Base-by-base conservation (phyloP, 1,139 yeast genomes). In the Kurtzmaniella quercitrusa region DNA sequence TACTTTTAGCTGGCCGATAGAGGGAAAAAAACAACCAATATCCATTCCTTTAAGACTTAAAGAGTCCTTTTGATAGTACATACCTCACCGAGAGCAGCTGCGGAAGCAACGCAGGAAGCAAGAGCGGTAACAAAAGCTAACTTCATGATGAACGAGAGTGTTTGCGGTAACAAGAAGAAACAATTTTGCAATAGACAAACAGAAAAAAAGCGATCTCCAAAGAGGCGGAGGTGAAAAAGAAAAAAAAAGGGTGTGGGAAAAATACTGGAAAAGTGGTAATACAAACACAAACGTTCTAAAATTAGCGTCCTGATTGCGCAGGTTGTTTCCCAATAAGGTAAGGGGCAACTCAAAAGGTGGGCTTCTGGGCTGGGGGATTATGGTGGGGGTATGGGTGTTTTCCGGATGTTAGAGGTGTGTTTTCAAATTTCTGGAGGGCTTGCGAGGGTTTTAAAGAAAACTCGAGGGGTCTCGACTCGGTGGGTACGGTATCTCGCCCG, bases 21-120 rank as follows among this genome's bases (percentile, higher is more conserved):
- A 6, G 23, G 6, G 23, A 9, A 26, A 26, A 26, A 26, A 26
- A 26, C 30, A 9, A 14, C 12, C 5, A 26, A 5, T 14, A 6
- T 5, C 9, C 12, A 12, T n/a, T n/a, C n/a, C 9, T n/a, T 22
- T 2, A 15, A 12, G 36, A 26, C 23, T 15, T 14, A 33, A 16
- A n/a, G 38, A 14, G 36, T 15, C 15, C 22, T n/a, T 20, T 7
- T 4, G 11, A 18, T 3, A 7, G 38, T 48, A 68, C 75, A 52
- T 67, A 70, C 74, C 46, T 71, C 75, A 47, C 78, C 78, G 43
- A 68, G 52, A 46, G 77, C 78, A 45, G 58, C 50, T 41, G 59
- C 71, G 21, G 73, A 53, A 22, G 74, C 59, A 39, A 68, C 44
- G 41, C 63, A 61, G 39, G 71, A 61, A 41, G 74, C 68, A 45